Base-by-base conservation (phyloP, 164 flowering plant species). In the Nymphaea colorata region DNA sequence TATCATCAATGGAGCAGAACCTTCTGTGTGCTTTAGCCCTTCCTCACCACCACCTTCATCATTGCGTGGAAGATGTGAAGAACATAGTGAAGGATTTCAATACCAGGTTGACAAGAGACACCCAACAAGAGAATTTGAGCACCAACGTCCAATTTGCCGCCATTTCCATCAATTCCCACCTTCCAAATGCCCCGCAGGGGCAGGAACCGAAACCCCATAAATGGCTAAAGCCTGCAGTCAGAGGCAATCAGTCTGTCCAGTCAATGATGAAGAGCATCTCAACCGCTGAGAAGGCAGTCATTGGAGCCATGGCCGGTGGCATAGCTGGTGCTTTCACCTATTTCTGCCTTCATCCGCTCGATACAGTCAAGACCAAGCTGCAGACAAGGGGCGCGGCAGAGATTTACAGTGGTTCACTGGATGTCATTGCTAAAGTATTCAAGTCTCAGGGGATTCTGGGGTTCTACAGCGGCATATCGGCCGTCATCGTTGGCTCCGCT, bases 291-390 rank as follows among this genome's bases (percentile, higher is more conserved):
- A 82, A 87, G 16, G 90, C 96, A 43, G 68, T 90, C 41, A 79
- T 91, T 59, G 99, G 99, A 2, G 88, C 97, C 2, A 82, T 73
- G 5, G 95, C 86, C 3, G 97, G 99, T 2, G 98, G 93, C 11
- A 73, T 90, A 1, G 98, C 99, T 6, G 98, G 99, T 5, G 97
- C 96, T 3, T 86, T 94, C 74, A 90, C 99, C 3, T 91, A 91
- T 67, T 87, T 86, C 17, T 90, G 93, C 67, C 83, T 94, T 18
- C 89, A 68, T 74, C 99, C 99, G 0, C 87, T 91, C 6, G 99
- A 94, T 71, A 84, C 98, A 3, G 76, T 94, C 78, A 94, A 91
- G 72, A 94, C 99, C 36, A 94, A 91, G 87, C 81, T 91, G 64
- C 99, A 94, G 65, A 84, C 94, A 0, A 86, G 80, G 71, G 96